Base-by-base conservation (phyloP, 805 yeast species). In the Zygoascus tannicola region DNA sequence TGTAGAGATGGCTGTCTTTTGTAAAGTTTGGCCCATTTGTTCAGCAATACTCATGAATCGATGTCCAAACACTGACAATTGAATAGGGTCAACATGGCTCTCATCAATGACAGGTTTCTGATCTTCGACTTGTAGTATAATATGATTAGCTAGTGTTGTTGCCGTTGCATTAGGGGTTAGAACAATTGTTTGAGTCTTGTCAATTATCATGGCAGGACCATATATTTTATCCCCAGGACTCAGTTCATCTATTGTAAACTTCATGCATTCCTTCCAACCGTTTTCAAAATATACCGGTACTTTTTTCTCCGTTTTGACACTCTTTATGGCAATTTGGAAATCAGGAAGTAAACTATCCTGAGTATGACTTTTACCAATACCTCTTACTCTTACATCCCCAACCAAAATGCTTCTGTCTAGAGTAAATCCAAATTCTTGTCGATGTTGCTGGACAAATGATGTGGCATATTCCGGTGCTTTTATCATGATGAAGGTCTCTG, bases 11-110 rank as follows among this genome's bases (percentile, higher is more conserved):
- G 90, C 72, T 0, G 92, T 85, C 62, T 81, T 81, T 51, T 83
- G 82, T 44, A 85, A 66, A 4, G 88, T 81, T 32, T 74, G 74
- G 32, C 94, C 90, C 94, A 85, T 85, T 57, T 82, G 90, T 53
- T 85, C 94, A 5, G 95, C 95, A 59, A 85, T 84, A 50, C 85
- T 86, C 90, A 85, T 84, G 60, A 85, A 85, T 48, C 94, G 68
- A 60, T 84, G 87, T 28, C 85, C 81, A 62, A 85, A 85, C 20
- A 85, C 80, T 0, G 94, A 81, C 33, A 85, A 61, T 50, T 78
- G 65, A 28, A 85, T 75, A 1, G 92, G 92, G 52, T 85, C 88
- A 32, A 80, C 64, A 30, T 43, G 43, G 8, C 23, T n/a, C 5
- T n/a, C 26, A 21, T 36, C 21, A 16, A 35, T 33, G 3, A 19